phyloP scores from a whole-genome alignment of 768 basidiomycete species.

The Steccherinum ochraceum region DNA sequence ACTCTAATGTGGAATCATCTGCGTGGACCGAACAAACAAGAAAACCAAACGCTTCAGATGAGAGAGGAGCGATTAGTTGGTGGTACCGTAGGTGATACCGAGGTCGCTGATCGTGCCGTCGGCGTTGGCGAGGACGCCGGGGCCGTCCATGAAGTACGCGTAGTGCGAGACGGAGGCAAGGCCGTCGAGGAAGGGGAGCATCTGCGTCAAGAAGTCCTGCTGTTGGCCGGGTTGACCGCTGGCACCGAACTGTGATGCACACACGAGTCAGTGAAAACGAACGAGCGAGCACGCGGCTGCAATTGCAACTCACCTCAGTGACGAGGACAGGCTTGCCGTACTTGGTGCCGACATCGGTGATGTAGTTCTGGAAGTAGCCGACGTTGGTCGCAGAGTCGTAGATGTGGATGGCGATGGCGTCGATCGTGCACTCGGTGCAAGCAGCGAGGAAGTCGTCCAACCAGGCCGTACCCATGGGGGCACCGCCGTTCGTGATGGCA shows the following conservation, averaged over 20 bases:
- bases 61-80: too few species aligned
- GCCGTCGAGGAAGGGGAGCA: constrained; percentile 24
- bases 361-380: constrained; percentile 25
- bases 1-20: too few species aligned
- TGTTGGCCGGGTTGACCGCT: constrained; percentile 17
- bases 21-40: too few species aligned
- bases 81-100: constrained; percentile 20
- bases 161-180: constrained; percentile 19
- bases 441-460: constrained; percentile 22
- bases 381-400: constrained; percentile 25
- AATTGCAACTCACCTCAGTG: constrained; percentile 18
- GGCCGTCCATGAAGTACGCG: constrained; percentile 22
- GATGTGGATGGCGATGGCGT: constrained; percentile 24
- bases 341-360: constrained; percentile 20
- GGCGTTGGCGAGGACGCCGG: constrained; percentile 19
- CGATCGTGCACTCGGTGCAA: constrained; percentile 23
- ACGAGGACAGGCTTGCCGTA: constrained; percentile 23
- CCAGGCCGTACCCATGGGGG: constrained; percentile 26
- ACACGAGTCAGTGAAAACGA: too few species aligned
- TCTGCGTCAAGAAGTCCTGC: constrained; percentile 19
- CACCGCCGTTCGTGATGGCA: constrained; percentile 26
- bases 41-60: too few species aligned
- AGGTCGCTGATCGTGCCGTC: constrained; percentile 17
- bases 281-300: neutral
- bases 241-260: constrained; percentile 26